phyloP scores from a whole-genome alignment of 805 yeast species.

The Clavispora carvajalis region DNA sequence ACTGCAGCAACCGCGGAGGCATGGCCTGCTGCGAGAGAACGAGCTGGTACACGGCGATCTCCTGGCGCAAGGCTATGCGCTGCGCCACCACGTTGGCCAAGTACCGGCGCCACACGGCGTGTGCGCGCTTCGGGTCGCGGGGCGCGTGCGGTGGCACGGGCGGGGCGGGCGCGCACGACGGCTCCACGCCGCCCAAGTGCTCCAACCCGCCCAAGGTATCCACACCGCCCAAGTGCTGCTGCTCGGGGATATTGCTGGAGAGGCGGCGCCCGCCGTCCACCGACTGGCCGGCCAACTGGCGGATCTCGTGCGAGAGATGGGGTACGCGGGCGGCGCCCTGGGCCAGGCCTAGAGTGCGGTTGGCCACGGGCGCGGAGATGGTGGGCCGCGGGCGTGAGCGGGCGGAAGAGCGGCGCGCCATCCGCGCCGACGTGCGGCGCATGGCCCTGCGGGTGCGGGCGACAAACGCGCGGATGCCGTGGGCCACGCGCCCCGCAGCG shows the following conservation, averaged over 20 bases:
- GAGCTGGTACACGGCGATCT: constrained; percentile 30
- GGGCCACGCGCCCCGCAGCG: constrained; percentile 7
- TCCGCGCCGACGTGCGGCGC: background rate
- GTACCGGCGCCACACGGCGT: constrained; percentile 30
- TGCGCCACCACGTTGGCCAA: constrained; percentile 30
- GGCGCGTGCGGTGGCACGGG: constrained; percentile 15
- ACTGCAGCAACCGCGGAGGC: constrained; percentile 5
- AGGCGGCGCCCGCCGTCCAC: constrained; percentile 16
- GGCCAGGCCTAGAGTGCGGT: constrained; percentile 24
- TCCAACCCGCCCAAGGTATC: too few relatives aligned
- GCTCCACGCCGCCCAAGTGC: constrained; percentile 6
- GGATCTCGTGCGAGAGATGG: constrained; percentile 10
- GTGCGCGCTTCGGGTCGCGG: constrained; percentile 6
- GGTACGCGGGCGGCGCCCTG: constrained; percentile 24
- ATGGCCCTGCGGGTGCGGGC: background rate
- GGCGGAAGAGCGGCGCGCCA: constrained; percentile 1
- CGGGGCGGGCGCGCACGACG: constrained; percentile 7
- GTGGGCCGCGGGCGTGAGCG: constrained; percentile 2
- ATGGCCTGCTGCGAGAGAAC: constrained; percentile 11
- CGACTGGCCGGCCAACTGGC: constrained; percentile 11
- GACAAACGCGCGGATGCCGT: constrained; percentile 4
- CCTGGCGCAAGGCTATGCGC: constrained; percentile 38
- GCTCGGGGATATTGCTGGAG: constrained; percentile 22
- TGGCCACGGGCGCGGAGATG: constrained; percentile 29
- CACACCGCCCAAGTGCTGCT: constrained; percentile 10